Conservation (phyloP, 2,329 filamentous ascomycete species). For the Diaporthe helianthi region DNA sequence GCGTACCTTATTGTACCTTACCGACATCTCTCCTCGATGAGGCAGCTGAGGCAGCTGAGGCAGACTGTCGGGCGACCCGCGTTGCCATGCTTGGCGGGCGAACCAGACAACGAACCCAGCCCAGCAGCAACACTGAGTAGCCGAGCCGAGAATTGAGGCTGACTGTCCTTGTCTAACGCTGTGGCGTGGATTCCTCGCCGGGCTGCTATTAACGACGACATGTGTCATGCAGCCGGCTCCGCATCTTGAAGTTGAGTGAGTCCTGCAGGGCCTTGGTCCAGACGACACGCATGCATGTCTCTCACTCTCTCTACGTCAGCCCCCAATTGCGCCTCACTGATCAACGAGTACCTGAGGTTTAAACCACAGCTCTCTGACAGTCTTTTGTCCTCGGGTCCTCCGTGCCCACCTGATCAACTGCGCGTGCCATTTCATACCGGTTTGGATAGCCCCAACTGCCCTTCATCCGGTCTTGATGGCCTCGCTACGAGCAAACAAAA, state of each 20-base stretch:
- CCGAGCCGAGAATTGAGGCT: constrained; percentile 21
- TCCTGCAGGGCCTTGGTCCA: constrained; percentile 20
- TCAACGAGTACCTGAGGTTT: constrained; percentile 3
- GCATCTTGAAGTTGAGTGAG: no score
- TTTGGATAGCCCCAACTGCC: neutral
- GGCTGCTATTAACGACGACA: neutral
- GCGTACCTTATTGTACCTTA: no score
- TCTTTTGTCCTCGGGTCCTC: neutral
- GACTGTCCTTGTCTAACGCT: neutral
- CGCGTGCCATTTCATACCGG: neutral
- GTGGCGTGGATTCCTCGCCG: constrained; percentile 5
- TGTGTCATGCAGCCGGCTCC: constrained; percentile 6
- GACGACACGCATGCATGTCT: constrained; percentile 25
- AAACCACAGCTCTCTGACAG: neutral
- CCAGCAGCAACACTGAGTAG: neutral
- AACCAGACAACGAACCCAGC: neutral
- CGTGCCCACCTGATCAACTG: constrained; percentile 10
- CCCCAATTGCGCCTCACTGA: constrained; percentile 3
- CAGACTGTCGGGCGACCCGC: constrained; percentile 25
- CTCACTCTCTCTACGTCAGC: constrained; percentile 12
- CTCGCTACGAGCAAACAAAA: constrained; percentile 30
- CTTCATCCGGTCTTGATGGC: neutral
- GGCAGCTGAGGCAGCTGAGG: constrained; percentile 6
- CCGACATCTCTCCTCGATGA: constrained; percentile 10
- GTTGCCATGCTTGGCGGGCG: neutral